Base-by-base conservation (phyloP, 352 stramenopile species). In the Phytopythium vexans region DNA sequence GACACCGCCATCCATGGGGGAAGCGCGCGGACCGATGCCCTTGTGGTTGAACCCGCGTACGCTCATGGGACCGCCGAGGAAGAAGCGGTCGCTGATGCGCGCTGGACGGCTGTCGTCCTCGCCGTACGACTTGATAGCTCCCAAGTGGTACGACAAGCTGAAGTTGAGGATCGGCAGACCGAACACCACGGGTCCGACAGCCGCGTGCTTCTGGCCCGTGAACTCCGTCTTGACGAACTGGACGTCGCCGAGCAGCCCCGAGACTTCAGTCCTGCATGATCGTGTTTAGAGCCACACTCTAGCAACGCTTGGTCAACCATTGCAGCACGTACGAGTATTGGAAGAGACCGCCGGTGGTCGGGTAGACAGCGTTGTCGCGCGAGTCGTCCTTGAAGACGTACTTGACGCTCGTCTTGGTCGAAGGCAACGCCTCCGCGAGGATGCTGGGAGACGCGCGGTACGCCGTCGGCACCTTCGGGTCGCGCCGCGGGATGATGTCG, bases 331-430 rank as follows among this genome's bases (percentile, higher is more conserved):
- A 87, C 68, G 80, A 84, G 66, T 90, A 88, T 60, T 93, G 88
- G 55, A 97, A 92, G 44, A 96, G 82, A n/a, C 86, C 86, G n/a
- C 90, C 90, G 42, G 60, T 51, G 40, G 84, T 95, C 14, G 90
- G 90, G 39, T 95, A 84, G 35, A 96, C 86, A 11, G 70, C n/a
- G 50, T 95, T 81, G 69, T 97, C 86, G 38, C 89, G 88, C 38
- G 74, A 78, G 58, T 97, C 90, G 47, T 95, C 82, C 44, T 86
- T 95, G 61, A 95, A 97, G n/a, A 89, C 81, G 58, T 97, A 97
- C 63, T 95, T 94, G 44, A 97, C 46, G 70, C 87, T 97, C 38
- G 86, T 95, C 71, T 97, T 97, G 15, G 90, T 89, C 16, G 88
- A 96, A 33, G 90, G 90, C 54, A 91, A 79, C 3, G 88, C 83